phyloP scores from a whole-genome alignment of 768 basidiomycete genomes.

The Lactarius sp. region DNA sequence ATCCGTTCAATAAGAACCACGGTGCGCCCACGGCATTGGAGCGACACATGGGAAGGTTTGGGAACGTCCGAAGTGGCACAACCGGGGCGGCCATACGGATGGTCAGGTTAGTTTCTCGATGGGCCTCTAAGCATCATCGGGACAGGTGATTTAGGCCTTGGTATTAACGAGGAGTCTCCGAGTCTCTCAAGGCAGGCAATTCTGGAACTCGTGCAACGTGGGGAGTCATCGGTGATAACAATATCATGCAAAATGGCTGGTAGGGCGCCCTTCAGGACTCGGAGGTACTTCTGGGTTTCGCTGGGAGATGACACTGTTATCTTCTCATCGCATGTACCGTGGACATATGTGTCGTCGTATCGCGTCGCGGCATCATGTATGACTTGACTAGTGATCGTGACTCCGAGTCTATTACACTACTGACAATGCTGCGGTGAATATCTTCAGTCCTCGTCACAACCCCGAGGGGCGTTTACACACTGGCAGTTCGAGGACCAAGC shows the following conservation, averaged over 20 bases:
- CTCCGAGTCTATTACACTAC: too few relatives aligned
- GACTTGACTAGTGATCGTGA: too few relatives aligned
- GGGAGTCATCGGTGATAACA: constrained; percentile 61
- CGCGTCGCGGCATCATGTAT: too few relatives aligned
- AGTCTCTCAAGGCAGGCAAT: constrained; percentile 52
- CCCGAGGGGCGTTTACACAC: too few relatives aligned
- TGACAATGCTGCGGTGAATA: too few relatives aligned
- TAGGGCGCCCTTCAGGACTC: neutral
- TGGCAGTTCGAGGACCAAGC: too few relatives aligned
- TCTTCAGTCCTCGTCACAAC: too few relatives aligned
- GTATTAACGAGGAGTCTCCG: constrained; percentile 56
- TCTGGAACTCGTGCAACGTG: constrained; percentile 75
- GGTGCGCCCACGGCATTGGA: constrained; percentile 52
- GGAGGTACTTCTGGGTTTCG: too few relatives aligned
- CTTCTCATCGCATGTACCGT: too few relatives aligned
- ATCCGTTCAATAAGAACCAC: constrained; percentile 61
- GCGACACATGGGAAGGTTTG: constrained; percentile 73
- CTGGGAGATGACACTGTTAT: too few relatives aligned
- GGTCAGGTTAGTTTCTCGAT: constrained; percentile 40
- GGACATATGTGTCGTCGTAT: too few relatives aligned
- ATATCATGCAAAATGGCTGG: neutral
- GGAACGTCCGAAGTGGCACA: constrained; percentile 63
- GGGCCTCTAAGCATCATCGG: constrained; percentile 63
- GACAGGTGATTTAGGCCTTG: constrained; percentile 75
- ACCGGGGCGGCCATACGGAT: constrained; percentile 53